Base-by-base conservation (phyloP, 257 asterid species). In the Penstemon davidsonii region DNA sequence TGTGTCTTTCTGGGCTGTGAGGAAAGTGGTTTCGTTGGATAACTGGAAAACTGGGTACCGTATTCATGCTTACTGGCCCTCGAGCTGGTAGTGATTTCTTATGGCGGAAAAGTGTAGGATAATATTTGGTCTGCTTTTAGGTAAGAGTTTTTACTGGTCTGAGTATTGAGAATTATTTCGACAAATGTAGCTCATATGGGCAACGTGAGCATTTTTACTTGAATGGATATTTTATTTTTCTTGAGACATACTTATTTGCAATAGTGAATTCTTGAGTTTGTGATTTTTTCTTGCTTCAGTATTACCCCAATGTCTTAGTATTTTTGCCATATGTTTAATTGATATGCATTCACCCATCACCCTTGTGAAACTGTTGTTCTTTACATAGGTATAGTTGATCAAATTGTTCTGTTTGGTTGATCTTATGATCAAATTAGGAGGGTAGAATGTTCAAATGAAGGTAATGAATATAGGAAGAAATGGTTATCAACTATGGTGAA, bases 11-110 rank as follows among this genome's bases (percentile, higher is more conserved):
- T 88, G 92, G 98, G 96, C 98, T 0, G 98, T 94, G 53, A 81
- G 78, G 79, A 87, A 87, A 80, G 98, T 94, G 74, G 62, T 91
- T 63, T 78, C 8, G 73, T 80, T 94, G 86, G 96, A 94, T 81
- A 94, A 91, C 57, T 94, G 99, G 98, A 94, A 94, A 82, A 94
- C 96, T 0, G 99, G 99, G 51, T 94, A 91, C 63, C 86, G 91
- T 0, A 72, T 94, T 66, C 98, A 94, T 6, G 88, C 89, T 0
- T 94, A 94, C 72, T 83, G 89, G 93, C 99, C 98, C 57, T 66
- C 96, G 2, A 78, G 89, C 67, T 94, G 99, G 99, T 71, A 50
- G 60, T 88, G 85, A 83, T 25, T 79, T 60, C 58, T 36, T 36
- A n/a, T 65, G 67, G 13, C n/a, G 6, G 10, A 11, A 49, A 43